Evolutionary conservation across 1,284 basidiomycete species (phyloP).

Genomic region (Microbotryum saponariae): DNA sequence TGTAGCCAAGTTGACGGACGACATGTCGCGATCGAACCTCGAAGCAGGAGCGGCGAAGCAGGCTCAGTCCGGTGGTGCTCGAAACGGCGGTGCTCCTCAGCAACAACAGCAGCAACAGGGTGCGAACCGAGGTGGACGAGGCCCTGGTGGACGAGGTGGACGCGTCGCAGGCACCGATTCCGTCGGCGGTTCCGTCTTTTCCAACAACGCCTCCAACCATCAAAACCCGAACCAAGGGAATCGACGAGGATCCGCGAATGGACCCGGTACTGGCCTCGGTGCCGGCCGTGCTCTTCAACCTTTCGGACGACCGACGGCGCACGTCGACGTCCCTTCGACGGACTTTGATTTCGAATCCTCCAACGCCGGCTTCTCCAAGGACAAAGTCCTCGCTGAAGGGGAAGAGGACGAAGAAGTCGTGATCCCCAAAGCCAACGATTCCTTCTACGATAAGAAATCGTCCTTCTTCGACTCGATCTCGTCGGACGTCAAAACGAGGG

Average conservation of each 20-base stretch:
- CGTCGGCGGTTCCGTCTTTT: conserved; percentile 8
- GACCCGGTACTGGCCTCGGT: neutral
- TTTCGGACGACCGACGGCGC: neutral
- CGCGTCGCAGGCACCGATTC: neutral
- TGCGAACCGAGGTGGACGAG: neutral
- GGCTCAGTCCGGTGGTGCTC: neutral
- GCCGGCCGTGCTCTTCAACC: conserved; percentile 7
- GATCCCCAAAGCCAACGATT: conserved; percentile 15
- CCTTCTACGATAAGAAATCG: conserved; percentile 33
- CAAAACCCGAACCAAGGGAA: conserved; percentile 2
- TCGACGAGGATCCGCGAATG: neutral
- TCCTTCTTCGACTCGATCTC: conserved; percentile 39
- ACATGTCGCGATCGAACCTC: conserved; percentile 21
- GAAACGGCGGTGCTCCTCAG: neutral
- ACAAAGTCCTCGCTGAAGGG: neutral
- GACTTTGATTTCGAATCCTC: conserved; percentile 38
- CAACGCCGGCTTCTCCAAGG: conserved; percentile 36
- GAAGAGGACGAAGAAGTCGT: conserved; percentile 28
- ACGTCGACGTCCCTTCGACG: conserved; percentile 20
- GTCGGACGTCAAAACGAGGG: conserved; percentile 32
- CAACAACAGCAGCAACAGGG: conserved; percentile 10
- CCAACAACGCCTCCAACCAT: neutral
- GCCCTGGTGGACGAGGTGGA: neutral
- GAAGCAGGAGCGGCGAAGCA: neutral
- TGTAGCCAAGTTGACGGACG: conserved; percentile 27